phyloP scores from a whole-genome alignment of 495 filamentous ascomycete genomes.

The Saxophila tyrrhenica region DNA sequence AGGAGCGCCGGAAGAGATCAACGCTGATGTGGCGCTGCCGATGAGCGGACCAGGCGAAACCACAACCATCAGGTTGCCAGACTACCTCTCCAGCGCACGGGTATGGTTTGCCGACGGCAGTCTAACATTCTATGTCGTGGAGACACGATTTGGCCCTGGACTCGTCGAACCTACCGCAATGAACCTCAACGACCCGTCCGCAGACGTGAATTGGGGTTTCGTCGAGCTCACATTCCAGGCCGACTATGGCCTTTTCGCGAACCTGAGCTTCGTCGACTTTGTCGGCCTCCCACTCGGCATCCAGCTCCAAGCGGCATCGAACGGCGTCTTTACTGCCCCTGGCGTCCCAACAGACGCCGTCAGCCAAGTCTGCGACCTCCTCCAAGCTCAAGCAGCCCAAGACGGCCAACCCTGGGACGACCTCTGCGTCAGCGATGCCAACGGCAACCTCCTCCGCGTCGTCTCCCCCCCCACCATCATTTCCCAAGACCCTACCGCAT shows the following conservation, averaged over 20 bases:
- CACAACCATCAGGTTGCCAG: conserved; percentile 21
- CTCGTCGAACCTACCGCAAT: conserved; percentile 32
- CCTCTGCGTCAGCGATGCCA: conserved; percentile 23
- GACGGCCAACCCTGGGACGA: conserved; percentile 33
- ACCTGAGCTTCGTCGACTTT: conserved; percentile 39
- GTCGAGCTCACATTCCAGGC: conserved; percentile 33
- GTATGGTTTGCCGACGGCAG: conserved; percentile 33
- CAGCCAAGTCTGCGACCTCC: conserved; percentile 27
- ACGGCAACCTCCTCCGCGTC: conserved; percentile 29
- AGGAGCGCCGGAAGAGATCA: conserved; percentile 20
- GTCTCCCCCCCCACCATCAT: conserved; percentile 29
- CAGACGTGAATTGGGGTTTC: conserved; percentile 35
- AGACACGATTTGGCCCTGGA: conserved; percentile 17
- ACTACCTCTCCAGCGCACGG: conserved; percentile 30
- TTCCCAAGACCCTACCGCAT: conserved; percentile 19
- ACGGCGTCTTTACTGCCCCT: conserved; percentile 20
- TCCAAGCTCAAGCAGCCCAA: conserved; percentile 22
- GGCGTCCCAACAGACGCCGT: conserved; percentile 27
- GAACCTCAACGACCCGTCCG: conserved; percentile 32
- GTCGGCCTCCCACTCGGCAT: conserved; percentile 35
- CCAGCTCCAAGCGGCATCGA: conserved; percentile 20
- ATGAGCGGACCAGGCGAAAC: conserved; percentile 18
- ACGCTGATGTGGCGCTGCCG: conserved; percentile 21
- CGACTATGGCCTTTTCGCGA: conserved; percentile 27
- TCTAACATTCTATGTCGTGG: conserved; percentile 31